Percentiles rank a stretch among this genome's conserved stretches.
phyloP scores from a whole-genome alignment of 768 basidiomycete species.

The Psilocybe tampanensis region DNA sequence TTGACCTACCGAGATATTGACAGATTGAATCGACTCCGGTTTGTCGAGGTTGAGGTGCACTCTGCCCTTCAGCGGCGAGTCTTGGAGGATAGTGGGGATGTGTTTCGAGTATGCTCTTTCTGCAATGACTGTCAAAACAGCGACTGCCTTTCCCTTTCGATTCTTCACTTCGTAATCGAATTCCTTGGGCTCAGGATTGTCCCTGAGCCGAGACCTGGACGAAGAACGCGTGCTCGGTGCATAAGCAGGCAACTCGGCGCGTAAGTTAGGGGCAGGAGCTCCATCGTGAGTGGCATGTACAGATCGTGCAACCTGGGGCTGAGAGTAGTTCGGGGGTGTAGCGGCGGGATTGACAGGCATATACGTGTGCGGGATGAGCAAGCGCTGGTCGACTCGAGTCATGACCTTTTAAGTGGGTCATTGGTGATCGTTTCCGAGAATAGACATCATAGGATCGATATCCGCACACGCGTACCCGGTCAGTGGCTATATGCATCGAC shows the following conservation, averaged over 20 bases:
- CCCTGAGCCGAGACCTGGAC: conserved; percentile 1
- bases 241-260: conserved; percentile 22
- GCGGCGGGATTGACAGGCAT: neutral
- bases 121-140: conserved; percentile 47
- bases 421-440: conserved; percentile 1
- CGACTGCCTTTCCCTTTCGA: conserved; percentile 41
- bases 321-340: conserved; percentile 28
- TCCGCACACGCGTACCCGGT: conserved; percentile 4
- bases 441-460: neutral
- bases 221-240: conserved; percentile 4
- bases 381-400: conserved; percentile 2
- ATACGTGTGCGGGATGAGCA: neutral
- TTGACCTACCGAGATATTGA: conserved; percentile 47
- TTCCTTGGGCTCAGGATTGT: conserved; percentile 21
- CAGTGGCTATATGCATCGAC: neutral
- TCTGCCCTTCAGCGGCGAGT: conserved; percentile 33
- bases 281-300: neutral
- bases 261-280: neutral
- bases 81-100: conserved; percentile 38
- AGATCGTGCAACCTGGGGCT: neutral
- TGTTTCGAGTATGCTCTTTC: conserved; percentile 39
- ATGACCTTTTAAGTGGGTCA: conserved; percentile 3
- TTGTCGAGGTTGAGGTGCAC: conserved; percentile 36
- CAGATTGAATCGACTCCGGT: conserved; percentile 47
- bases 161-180: conserved; percentile 29